Conservation (phyloP, 2,329 filamentous ascomycete genomes). For the Fusarium keratoplasticum region DNA sequence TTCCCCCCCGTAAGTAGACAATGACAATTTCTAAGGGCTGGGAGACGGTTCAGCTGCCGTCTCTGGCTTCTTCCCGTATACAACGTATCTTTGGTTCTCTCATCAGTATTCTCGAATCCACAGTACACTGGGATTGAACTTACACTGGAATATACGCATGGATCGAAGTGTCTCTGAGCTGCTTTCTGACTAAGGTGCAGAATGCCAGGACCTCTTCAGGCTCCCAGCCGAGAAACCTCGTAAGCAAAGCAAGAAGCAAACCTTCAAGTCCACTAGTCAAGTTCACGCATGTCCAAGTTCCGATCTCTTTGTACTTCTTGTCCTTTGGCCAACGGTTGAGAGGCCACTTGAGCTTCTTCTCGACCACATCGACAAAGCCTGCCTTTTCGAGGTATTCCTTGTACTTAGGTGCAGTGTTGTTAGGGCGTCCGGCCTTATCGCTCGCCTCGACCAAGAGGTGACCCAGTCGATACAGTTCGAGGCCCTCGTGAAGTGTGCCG, state of each 20-base stretch:
- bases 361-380: constrained; percentile 14
- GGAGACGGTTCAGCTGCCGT: not conserved
- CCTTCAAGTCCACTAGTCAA: constrained; percentile 9
- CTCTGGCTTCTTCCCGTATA: not conserved
- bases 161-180: constrained; percentile 2
- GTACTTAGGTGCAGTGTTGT: constrained; percentile 1
- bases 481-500: not conserved
- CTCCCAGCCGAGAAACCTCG: constrained; percentile 4
- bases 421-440: not conserved
- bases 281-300: constrained; percentile 5
- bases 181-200: not conserved
- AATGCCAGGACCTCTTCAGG: constrained; percentile 10
- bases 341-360: constrained; percentile 15
- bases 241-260: constrained; percentile 7
- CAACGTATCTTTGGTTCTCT: not conserved
- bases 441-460: constrained; percentile 7
- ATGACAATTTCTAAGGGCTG: not conserved
- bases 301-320: constrained; percentile 19
- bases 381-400: constrained; percentile 15
- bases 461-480: not conserved
- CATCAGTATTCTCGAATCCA: not conserved
- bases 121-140: fast-evolving
- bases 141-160: constrained; percentile 18
- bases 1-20: not conserved
- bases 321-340: constrained; percentile 18